Evolutionary conservation across 768 basidiomycete genomes (phyloP).

Genomic region (Suillus discolor): DNA sequence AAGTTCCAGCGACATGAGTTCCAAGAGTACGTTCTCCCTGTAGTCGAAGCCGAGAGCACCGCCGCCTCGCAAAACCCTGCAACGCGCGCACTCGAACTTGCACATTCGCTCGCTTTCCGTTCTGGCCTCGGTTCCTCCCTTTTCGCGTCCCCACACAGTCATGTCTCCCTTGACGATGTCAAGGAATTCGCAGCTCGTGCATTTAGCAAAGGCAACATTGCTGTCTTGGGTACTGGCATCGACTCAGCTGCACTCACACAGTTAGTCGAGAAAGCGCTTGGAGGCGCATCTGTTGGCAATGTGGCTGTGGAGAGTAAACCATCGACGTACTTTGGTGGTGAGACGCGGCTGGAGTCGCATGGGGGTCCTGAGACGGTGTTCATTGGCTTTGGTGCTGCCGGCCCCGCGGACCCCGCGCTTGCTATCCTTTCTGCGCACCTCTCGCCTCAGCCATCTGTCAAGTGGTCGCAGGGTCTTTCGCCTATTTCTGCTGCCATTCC

Average conservation of each 20-base stretch:
- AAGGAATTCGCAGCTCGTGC: slow-evolving; percentile 71
- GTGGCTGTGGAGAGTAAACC: slow-evolving; percentile 31
- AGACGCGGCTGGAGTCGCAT: slow-evolving; percentile 70
- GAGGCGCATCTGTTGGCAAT: slow-evolving; percentile 33
- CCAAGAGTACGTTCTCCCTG: slow-evolving; percentile 70
- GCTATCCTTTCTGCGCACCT: slow-evolving; percentile 81
- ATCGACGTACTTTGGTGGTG: slow-evolving; percentile 78
- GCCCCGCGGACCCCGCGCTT: slow-evolving; percentile 66
- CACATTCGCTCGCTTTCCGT: slow-evolving; percentile 92
- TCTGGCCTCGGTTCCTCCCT: slow-evolving; percentile 89
- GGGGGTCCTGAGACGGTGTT: slow-evolving; percentile 76
- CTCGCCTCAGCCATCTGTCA: slow-evolving; percentile 77
- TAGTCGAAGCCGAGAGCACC: slow-evolving; percentile 69
- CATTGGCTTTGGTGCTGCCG: slow-evolving; percentile 83
- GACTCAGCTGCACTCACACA: slow-evolving; percentile 66
- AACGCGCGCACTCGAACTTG: slow-evolving; percentile 78
- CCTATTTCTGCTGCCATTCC: slow-evolving; percentile 65
- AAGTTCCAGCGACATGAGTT: slow-evolving; percentile 82
- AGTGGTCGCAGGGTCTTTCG: slow-evolving; percentile 81
- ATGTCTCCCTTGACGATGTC: slow-evolving; percentile 68
- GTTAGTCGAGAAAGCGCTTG: slow-evolving; percentile 73
- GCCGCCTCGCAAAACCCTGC: slow-evolving; percentile 62
- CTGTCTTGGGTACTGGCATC: slow-evolving; percentile 88
- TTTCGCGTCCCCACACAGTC: slow-evolving; percentile 72
- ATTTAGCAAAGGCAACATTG: slow-evolving; percentile 80